These are phyloP conservation scores for Podospora conica DNA, from an alignment of 495 filamentous ascomycete genomes.

Conservation along the genomic window DNA sequence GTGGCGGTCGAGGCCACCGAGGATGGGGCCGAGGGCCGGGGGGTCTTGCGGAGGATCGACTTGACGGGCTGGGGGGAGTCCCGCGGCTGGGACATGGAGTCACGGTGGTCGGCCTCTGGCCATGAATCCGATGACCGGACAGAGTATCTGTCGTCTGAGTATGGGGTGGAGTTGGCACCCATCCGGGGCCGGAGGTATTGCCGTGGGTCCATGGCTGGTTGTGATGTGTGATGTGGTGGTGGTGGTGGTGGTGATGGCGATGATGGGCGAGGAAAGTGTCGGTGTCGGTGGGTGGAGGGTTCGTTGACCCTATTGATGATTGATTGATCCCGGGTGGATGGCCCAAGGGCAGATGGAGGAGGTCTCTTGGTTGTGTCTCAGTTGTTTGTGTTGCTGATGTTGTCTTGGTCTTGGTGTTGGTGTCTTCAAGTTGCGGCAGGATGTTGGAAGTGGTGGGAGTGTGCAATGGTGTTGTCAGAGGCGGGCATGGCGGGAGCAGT, in stretches of 20 bases:
- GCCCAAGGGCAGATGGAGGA: neutral
- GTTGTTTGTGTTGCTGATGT: neutral
- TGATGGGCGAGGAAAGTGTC: neutral
- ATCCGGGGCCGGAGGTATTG: constrained; percentile 25
- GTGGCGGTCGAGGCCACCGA: neutral
- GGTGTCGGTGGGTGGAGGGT: neutral
- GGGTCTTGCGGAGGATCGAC: constrained; percentile 24
- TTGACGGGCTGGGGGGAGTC: constrained; percentile 17
- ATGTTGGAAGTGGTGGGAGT: constrained; percentile 19
- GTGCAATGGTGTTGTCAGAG: constrained; percentile 15
- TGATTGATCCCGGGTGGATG: neutral
- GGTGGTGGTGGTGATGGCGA: neutral
- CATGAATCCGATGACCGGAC: constrained; percentile 16
- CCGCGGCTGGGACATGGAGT: neutral
- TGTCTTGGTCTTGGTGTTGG: neutral
- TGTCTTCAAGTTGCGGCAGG: constrained; percentile 15
- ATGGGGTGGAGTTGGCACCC: constrained; percentile 16
- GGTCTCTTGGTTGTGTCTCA: neutral
- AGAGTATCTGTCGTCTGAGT: constrained; percentile 17
- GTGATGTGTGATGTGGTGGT: neutral
- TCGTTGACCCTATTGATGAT: neutral
- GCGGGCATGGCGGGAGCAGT: constrained; percentile 22
- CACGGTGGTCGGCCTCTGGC: constrained; percentile 17
- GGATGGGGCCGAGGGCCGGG: constrained; percentile 12
- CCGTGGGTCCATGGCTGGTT: constrained; percentile 22